Evolutionary conservation across 179 eudicot genomes (phyloP), one percentile per base, ranked within the genome.

Genomic region (Heliamphora pulchella): DNA sequence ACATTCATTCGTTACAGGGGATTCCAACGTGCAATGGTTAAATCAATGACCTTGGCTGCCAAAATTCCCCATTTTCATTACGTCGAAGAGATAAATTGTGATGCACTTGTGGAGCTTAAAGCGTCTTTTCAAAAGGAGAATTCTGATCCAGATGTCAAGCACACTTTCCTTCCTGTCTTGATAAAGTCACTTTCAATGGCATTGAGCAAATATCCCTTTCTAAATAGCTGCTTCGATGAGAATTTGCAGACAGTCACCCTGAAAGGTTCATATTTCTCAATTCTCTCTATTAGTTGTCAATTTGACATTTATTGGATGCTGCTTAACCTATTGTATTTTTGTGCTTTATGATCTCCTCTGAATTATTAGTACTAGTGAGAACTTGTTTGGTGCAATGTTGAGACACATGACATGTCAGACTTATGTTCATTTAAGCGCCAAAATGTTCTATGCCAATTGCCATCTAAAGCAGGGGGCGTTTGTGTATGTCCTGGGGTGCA

Each of bases 11-110:
- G 77, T 78, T 82, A 80, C 89, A 96, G 99, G 91, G 99, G 98
- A 77, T 96, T 82, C 89, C 94, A 90, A 82, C 98, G 99, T 58
- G 97, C 96, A 31, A 96, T 96, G 99, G 96, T 91, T 50, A 96
- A 96, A 84, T 87, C 99, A 76, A 96, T 96, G 99, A 96, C 92
- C 9, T 80, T 89, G 86, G 99, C 98, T 82, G 96, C 97, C 2
- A 92, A 84, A 85, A 81, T 96, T 80, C 99, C 99, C 9, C 99
- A 94, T 85, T 96, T 96, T 81, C 91, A 94, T 85, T 96, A 92
- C 82, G 97, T 96, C 3, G 99, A 94, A 78, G 99, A 96, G 85
- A 82, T 96, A 74, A 89, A 83, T 7, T 94, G 98, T 82, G 91
- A 90, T 68, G 89, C 93, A 11, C 93, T 96, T 75, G 63, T 89